Base-by-base conservation (phyloP, 192 early-diverging fungal species). In the Allomyces macrogynus region DNA sequence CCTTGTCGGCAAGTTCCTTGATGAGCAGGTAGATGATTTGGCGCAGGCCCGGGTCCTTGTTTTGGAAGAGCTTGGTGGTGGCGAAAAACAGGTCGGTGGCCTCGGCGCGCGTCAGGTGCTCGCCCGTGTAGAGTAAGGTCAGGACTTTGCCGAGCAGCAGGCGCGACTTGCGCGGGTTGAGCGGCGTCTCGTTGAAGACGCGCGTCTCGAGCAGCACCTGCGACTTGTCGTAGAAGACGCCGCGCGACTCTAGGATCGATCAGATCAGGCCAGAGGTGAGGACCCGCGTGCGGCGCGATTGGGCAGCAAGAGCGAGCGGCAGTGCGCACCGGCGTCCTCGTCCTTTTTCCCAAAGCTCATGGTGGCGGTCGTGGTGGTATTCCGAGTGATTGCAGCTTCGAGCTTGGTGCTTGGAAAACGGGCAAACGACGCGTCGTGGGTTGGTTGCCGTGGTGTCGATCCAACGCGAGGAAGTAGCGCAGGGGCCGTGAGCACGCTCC, bases 21-120 rank as follows among this genome's bases (percentile, higher is more conserved):
- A 99, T 99, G 27, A 90, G 85, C 66, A 99, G 78, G 67, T 97
- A 97, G 63, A 97, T 87, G 87, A 95, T 92, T 78, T 99, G 94
- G 61, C 95, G 87, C 69, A 99, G 74, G 23, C 91, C 80, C 67
- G 88, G 88, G 73, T 99, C 95, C 71, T 86, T 88, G 67, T 82
- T 85, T 78, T 97, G 93, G 76, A 99, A 99, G 67, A 99, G 83
- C 80, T 93, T 94, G 23, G 92, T 95, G 66, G 95, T 91, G 70
- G 87, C 90, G 71, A 99, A 99, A 74, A 99, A 99, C 23, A 93
- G 81, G 69, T 99, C 88, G 8, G 95, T 99, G 1, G 95, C 95
- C 76, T 97, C 95, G n/a, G 79, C 82, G n/a, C 89, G 89, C 65
- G 81, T 80, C 73, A 97, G 91, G 16, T 80, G 76, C 73, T 97